These are phyloP conservation scores for Solanum etuberosum DNA, from an alignment of 257 asterid species.

Conservation along the genomic window DNA sequence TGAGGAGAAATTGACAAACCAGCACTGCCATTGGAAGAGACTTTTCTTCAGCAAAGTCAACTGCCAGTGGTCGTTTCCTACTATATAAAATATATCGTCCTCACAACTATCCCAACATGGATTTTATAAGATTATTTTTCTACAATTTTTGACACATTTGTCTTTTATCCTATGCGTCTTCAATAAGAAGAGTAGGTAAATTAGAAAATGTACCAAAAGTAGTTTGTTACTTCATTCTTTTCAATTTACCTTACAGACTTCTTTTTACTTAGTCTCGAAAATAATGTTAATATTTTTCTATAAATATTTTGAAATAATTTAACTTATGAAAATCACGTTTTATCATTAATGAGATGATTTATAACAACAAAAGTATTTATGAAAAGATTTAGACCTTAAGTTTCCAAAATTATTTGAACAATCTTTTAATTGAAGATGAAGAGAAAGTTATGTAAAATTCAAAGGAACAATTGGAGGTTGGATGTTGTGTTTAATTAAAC, in stretches of 20 bases:
- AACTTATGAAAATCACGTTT: not conserved
- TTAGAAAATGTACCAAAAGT: not conserved
- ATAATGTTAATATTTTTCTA: not conserved
- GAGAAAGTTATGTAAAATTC: not conserved
- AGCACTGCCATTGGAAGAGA: not conserved
- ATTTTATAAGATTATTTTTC: not conserved
- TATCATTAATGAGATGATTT: not conserved
- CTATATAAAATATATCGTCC: not conserved
- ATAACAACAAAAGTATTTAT: not conserved
- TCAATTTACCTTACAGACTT: not conserved
- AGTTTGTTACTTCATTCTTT: not conserved
- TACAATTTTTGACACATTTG: not conserved
- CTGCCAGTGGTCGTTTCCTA: not conserved
- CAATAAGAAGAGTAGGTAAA: not conserved
- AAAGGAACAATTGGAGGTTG: not conserved
- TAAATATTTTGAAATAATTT: not conserved
- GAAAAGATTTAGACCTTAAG: fast-evolving
- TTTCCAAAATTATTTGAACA: not conserved
- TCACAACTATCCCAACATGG: not conserved
- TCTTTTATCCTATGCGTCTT: not conserved
- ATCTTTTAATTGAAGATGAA: not conserved
- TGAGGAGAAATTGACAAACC: not conserved
- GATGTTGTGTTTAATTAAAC: not conserved
- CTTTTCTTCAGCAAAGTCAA: not conserved
- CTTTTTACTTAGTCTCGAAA: fast-evolving